A percentile compares a stretch with the other conserved stretches of the same genome.
Conservation (phyloP, 805 yeast species). For the Wickerhamomyces subpelliculosus region DNA sequence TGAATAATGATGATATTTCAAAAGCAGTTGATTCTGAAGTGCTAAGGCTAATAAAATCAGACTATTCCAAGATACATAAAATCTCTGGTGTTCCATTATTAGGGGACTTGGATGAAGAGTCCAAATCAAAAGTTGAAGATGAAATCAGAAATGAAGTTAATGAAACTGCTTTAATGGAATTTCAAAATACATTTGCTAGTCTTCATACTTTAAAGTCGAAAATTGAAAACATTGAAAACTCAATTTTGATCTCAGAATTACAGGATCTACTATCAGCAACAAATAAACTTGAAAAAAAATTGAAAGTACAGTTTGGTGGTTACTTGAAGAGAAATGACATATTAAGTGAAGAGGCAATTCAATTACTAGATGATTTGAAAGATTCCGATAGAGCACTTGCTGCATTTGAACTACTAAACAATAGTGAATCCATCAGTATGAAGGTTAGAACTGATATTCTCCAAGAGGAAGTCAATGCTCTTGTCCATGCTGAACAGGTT, state of each 20-base stretch:
- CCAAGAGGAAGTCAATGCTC: slow-evolving; percentile 17
- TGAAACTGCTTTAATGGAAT: slow-evolving; percentile 3
- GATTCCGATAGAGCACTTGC: slow-evolving; percentile 16
- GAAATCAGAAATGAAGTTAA: slow-evolving; percentile 9
- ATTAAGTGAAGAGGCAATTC: slow-evolving; percentile 7
- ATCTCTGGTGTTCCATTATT: slow-evolving; percentile 12
- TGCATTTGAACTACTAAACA: slow-evolving; percentile 15
- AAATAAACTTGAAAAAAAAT: slow-evolving; percentile 12
- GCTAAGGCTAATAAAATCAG: slow-evolving; percentile 32
- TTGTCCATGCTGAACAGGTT: slow-evolving; percentile 16
- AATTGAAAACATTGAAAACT: neutral
- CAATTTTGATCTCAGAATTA: slow-evolving; percentile 5
- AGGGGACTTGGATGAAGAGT: slow-evolving; percentile 14
- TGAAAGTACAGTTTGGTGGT: slow-evolving; percentile 7
- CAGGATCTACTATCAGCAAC: slow-evolving; percentile 7
- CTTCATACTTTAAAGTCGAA: slow-evolving; percentile 2
- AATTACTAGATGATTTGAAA: slow-evolving; percentile 8
- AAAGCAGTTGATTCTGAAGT: slow-evolving; percentile 26
- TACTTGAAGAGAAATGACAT: slow-evolving; percentile 7
- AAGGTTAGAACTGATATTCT: slow-evolving; percentile 8
- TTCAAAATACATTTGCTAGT: slow-evolving; percentile 6
- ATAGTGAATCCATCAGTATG: slow-evolving; percentile 9
- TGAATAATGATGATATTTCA: no score
- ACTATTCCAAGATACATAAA: slow-evolving; percentile 27
- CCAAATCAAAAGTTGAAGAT: slow-evolving; percentile 1